Conservation (phyloP, 139 green algal genomes). For the Coelastrella sp. region DNA sequence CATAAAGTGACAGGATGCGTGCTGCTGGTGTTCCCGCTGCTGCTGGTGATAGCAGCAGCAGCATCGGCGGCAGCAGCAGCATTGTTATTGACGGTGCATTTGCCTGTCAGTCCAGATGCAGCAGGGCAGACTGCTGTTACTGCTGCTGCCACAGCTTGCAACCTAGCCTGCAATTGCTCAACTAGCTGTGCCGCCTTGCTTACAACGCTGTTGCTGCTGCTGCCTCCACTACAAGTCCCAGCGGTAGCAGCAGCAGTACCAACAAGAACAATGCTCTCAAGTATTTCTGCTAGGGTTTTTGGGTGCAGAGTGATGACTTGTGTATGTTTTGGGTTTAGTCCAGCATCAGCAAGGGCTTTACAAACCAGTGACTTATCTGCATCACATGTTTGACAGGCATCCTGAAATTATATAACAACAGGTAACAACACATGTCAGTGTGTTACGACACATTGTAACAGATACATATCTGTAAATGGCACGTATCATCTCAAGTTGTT, state of each 20-base stretch:
- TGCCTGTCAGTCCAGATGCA: neutral
- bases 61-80: neutral
- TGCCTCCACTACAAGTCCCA: neutral
- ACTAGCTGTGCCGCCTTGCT: neutral
- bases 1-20: neutral
- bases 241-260: neutral
- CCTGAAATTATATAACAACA: slow-evolving; percentile 38
- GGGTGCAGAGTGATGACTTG: slow-evolving; percentile 32
- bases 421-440: neutral
- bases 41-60: neutral
- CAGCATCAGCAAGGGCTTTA: slow-evolving; percentile 7
- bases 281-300: slow-evolving; percentile 15
- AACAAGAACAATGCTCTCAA: slow-evolving; percentile 15
- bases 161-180: neutral
- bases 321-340: slow-evolving; percentile 13
- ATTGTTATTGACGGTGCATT: neutral
- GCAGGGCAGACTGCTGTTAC: neutral
- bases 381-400: slow-evolving; percentile 36
- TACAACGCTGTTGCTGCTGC: neutral
- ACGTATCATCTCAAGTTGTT: too few species aligned
- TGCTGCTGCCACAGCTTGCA: neutral
- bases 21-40: neutral
- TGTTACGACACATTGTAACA: too few species aligned
- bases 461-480: neutral
- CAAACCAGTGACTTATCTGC: slow-evolving; percentile 15